phyloP scores from a whole-genome alignment of 2,329 filamentous ascomycete species.

The Fusarium mangiferae region DNA sequence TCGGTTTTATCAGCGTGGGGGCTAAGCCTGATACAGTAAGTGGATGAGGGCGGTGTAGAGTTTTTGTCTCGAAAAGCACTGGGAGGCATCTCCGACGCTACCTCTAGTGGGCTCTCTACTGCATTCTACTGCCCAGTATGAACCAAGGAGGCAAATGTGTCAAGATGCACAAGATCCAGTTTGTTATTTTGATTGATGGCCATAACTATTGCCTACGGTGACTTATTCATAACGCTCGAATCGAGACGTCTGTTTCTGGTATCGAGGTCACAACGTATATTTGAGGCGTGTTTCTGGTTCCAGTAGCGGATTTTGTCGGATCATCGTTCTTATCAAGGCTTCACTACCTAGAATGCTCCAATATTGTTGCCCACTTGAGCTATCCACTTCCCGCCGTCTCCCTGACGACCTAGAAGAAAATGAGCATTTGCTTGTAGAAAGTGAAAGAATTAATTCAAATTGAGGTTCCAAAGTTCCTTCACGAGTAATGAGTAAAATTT shows the following conservation, averaged over 20 bases:
- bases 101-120: neutral
- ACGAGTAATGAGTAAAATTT: neutral
- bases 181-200: neutral
- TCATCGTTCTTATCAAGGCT: constrained; percentile 16
- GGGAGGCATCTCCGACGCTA: constrained; percentile 32
- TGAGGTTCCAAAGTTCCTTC: neutral
- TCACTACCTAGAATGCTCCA: constrained; percentile 19
- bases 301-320: constrained; percentile 36
- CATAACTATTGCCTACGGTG: neutral
- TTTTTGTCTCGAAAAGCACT: constrained; percentile 23
- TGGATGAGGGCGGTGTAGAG: constrained; percentile 44
- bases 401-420: constrained; percentile 27
- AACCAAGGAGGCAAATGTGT: constrained; percentile 22
- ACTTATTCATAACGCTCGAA: neutral
- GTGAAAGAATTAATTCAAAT: neutral
- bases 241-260: neutral
- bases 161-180: constrained; percentile 2
- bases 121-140: constrained; percentile 1
- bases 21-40: constrained; percentile 34
- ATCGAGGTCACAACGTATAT: neutral
- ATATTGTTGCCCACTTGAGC: constrained; percentile 15
- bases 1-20: constrained; percentile 43
- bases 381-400: constrained; percentile 43
- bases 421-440: neutral
- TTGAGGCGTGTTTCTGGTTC: constrained; percentile 20